These are phyloP conservation scores for Sphaerulina populicola DNA, from an alignment of 2,329 filamentous ascomycete species.

Conservation along the genomic window DNA sequence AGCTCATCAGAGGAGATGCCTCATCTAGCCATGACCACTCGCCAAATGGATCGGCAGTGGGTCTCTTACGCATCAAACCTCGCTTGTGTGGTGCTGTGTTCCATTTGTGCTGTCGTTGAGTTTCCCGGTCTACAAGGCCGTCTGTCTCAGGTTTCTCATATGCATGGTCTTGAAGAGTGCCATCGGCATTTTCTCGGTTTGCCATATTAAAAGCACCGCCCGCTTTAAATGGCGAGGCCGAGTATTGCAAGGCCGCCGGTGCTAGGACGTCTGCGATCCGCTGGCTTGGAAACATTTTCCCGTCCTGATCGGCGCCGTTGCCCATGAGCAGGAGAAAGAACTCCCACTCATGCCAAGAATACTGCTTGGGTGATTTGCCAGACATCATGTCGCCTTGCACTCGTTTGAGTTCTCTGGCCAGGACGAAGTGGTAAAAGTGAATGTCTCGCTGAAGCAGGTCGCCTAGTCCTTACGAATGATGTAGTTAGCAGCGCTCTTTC, in stretches of 20 bases:
- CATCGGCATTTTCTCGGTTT: neutral
- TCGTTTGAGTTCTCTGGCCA: conserved; percentile 39
- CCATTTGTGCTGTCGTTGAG: conserved; percentile 13
- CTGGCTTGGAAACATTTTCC: conserved; percentile 22
- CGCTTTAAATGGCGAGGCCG: neutral
- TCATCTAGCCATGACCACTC: conserved; percentile 68
- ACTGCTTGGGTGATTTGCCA: conserved; percentile 32
- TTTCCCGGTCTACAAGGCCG: conserved; percentile 22
- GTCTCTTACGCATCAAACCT: conserved; percentile 14
- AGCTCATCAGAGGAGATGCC: conserved; percentile 60
- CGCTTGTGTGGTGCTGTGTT: conserved; percentile 14
- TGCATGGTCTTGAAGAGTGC: neutral
- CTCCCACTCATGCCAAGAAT: conserved; percentile 39
- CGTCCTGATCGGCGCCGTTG: conserved; percentile 36
- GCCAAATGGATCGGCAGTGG: conserved; percentile 20
- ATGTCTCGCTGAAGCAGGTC: conserved; percentile 42
- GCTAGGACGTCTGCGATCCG: conserved; percentile 1
- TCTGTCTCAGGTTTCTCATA: conserved; percentile 12
- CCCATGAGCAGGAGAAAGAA: conserved; percentile 44
- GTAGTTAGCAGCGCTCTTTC: too few relatives aligned
- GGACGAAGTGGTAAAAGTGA: conserved; percentile 45
- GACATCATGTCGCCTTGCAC: conserved; percentile 37
- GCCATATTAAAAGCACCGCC: neutral
- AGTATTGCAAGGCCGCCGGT: neutral
- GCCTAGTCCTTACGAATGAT: conserved; percentile 27